Evolutionary conservation across 1,284 basidiomycete species (phyloP), one percentile per base, ranked within the genome.

Genomic region (Volvariella volvacea): DNA sequence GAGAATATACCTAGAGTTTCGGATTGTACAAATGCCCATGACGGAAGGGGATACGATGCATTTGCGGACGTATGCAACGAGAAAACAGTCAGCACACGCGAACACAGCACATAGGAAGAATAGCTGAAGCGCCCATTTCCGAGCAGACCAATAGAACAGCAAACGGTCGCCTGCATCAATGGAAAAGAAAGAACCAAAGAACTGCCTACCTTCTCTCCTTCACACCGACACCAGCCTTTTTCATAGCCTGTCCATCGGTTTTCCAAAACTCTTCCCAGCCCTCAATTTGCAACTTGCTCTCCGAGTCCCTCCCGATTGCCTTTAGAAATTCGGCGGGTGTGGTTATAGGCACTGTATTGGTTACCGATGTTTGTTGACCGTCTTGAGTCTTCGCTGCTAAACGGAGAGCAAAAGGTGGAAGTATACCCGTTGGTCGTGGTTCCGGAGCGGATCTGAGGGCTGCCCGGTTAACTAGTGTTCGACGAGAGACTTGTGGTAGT

Each of bases 211-310:
- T 75, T 53, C 88, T 71, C 54, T 89, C 86, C 53, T 71, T 70
- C 31, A 84, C 75, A 22, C 66, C 62, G 3, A 91, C 47, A 8
- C 86, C 86, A 40, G 76, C 74, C 55, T 78, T 70, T 62, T 76
- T 83, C 60, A 91, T 58, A 25, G 75, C 70, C 30, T 59, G 53
- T 10, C 85, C 76, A 22, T 74, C 67, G 43, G 73, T 62, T 41
- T 67, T 68, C 81, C 87, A 90, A 44, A 91, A 70, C 31, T 75
- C 70, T 3, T 79, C 72, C 88, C 88, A 91, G 14, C 62, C 62
- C 22, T 75, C 73, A 9, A 80, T 55, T 1, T 59, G 52, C 22
- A 72, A 33, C 58, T 89, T 88, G 2, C 72, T 78, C 34, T 86
- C 79, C 2, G 71, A 62, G 7, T 68, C 66, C 32, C 86, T 73